Conservation (phyloP, 139 green algal species). For the Desmodesmus armatus region DNA sequence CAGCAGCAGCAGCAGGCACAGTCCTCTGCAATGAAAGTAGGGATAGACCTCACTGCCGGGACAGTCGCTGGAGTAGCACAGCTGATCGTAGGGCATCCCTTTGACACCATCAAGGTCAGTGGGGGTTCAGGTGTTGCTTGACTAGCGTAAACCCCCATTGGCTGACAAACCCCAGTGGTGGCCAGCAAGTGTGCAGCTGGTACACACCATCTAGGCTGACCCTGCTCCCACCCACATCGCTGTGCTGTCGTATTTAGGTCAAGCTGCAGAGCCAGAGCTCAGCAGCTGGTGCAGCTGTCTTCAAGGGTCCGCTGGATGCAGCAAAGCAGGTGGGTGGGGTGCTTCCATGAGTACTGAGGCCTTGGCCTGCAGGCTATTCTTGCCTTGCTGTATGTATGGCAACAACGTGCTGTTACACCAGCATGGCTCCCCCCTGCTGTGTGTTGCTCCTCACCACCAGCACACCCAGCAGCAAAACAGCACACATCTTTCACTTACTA, state of each 20-base stretch:
- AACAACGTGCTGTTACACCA: too few relatives aligned
- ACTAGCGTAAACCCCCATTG: too few relatives aligned
- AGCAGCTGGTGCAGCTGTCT: conserved; percentile 51
- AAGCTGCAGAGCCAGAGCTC: conserved; percentile 77
- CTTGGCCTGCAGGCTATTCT: too few relatives aligned
- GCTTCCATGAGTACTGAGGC: too few relatives aligned
- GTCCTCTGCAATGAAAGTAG: too few relatives aligned
- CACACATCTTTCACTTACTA: neutral
- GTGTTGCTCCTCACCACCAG: neutral
- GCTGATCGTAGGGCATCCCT: conserved; percentile 78
- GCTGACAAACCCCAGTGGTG: too few relatives aligned
- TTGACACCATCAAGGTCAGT: conserved; percentile 75
- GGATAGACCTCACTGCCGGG: conserved; percentile 65
- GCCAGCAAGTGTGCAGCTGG: too few relatives aligned
- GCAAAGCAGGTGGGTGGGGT: conserved; percentile 55
- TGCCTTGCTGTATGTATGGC: too few relatives aligned
- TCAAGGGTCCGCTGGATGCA: conserved; percentile 58
- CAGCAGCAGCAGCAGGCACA: conserved; percentile 12
- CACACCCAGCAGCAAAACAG: neutral
- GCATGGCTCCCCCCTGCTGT: too few relatives aligned
- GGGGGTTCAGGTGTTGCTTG: neutral
- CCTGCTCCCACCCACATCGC: too few relatives aligned
- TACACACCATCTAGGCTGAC: too few relatives aligned
- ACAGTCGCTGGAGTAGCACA: conserved; percentile 64
- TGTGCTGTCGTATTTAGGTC: too few relatives aligned